Base-by-base conservation (phyloP, 345 rosid species). In the Anastatica hierochuntica region DNA sequence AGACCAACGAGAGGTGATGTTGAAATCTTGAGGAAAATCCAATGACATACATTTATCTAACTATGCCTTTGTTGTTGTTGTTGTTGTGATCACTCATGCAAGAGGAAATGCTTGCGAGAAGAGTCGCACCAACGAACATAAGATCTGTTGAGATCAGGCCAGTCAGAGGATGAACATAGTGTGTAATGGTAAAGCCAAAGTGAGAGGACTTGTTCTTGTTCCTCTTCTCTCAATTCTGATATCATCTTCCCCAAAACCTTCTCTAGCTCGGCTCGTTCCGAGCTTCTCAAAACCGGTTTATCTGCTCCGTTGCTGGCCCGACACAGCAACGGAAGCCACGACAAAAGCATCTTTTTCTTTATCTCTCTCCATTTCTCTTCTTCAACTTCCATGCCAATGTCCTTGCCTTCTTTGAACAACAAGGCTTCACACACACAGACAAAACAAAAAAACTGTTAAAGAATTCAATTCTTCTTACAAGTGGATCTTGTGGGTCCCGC, bases 101-200 rank as follows among this genome's bases (percentile, higher is more conserved):
- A 71, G 50, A 72, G 66, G 29, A 85, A 68, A 52, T 74, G 79
- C 63, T 68, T 71, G 43, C 95, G 95, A 68, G 97, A 80, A 49
- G 83, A 67, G 18, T 56, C 35, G 56, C 83, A 85, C 94, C 94
- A 90, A 42, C 78, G 80, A 34, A 76, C 46, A 64, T 76, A 90
- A 8, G 80, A 78, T 36, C 66, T 44, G 21, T 69, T 75, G 52
- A 90, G 94, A 36, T 90, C 79, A 40, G 97, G 97, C 97, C 95
- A 85, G 59, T 90, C 97, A 2, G 95, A 81, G 52, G 85, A 72
- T 4, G 88, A 53, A 46, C 72, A 69, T 42, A 66, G 49, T 4
- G 84, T 73, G 84, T 81, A 85, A 68, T 85, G 88, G 56, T 78
- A 90, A 29, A 90, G 86, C 97, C 97, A 90, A 21, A 85, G 69